Base-by-base conservation (phyloP, 257 asterid species). In the Solanum paucissectum region DNA sequence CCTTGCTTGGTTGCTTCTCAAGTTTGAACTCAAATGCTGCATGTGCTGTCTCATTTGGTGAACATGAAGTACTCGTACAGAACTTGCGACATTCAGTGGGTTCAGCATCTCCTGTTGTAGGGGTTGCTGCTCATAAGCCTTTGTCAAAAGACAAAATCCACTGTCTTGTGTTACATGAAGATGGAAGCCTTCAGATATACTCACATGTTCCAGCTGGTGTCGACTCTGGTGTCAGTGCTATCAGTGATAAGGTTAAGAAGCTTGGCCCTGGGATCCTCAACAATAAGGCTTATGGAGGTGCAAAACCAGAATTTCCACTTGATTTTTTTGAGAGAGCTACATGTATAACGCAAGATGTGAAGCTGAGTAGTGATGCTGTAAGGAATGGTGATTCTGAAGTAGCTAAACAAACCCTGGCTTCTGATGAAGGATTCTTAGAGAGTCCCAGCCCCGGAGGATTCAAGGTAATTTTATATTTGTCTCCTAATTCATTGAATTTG, bases 141-240 rank as follows among this genome's bases (percentile, higher is more conserved):
- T 90, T 97, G 91, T 95, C 99, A 86, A 97, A 97, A 91, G 99
- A 97, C 90, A 97, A 97, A 94, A 91, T 95, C 88, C 98, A 97
- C 91, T 94, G 99, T 91, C 97, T 97, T 91, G 92, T 94, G 90
- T 91, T 97, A 91, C 98, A 96, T 93, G 99, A 97, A 75, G 99
- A 97, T 93, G 99, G 99, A 89, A 97, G 99, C 91, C 99, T 97
- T 84, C 99, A 97, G 92, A 97, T 96, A 76, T 94, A 95, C 92
- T 95, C 98, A 1, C 99, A 97, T 75, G 88, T 94, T 72, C 98
- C 98, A 5, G 90, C 93, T 64, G 99, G 98, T 87, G 89, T 89
- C 64, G 98, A 95, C 89, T 87, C 90, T 34, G 94, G 95, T 71
- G 93, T 90, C 40, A 89, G 93, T 91, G 88, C 94, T 72, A 92